These are phyloP conservation scores for Adansonia digitata DNA, from an alignment of 345 rosid species.

Conservation along the genomic window DNA sequence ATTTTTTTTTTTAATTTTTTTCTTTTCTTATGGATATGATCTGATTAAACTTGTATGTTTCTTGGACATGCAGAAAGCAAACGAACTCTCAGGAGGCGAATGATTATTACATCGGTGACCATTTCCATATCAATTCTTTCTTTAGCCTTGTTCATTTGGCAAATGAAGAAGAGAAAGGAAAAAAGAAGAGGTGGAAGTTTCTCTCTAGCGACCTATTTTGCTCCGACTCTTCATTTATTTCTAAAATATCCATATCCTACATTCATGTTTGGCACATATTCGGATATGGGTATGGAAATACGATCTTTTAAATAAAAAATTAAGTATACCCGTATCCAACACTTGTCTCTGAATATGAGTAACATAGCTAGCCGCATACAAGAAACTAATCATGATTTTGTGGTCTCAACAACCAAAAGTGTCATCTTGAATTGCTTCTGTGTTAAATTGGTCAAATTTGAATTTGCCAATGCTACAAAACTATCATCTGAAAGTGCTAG, in stretches of 20 bases:
- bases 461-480: neutral
- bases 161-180: neutral
- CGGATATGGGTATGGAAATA: no score
- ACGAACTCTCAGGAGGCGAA: neutral
- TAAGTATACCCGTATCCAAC: no score
- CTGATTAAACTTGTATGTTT: neutral
- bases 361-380: neutral
- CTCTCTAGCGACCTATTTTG: neutral
- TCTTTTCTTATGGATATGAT: neutral
- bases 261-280: no score
- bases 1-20: no score
- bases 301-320: no score
- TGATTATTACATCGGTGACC: neutral
- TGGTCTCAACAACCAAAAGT: neutral
- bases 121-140: neutral
- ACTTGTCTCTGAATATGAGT: no score
- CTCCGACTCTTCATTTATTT: no score
- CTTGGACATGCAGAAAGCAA: neutral
- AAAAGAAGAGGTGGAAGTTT: conserved; percentile 1
- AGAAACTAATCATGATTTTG: neutral
- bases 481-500: neutral
- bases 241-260: no score
- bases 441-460: neutral
- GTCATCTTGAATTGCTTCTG: neutral
- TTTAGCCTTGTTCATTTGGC: neutral